Evolutionary conservation across 139 green algal genomes (phyloP).

Genomic region (Pseudopediastrum boryanum): DNA sequence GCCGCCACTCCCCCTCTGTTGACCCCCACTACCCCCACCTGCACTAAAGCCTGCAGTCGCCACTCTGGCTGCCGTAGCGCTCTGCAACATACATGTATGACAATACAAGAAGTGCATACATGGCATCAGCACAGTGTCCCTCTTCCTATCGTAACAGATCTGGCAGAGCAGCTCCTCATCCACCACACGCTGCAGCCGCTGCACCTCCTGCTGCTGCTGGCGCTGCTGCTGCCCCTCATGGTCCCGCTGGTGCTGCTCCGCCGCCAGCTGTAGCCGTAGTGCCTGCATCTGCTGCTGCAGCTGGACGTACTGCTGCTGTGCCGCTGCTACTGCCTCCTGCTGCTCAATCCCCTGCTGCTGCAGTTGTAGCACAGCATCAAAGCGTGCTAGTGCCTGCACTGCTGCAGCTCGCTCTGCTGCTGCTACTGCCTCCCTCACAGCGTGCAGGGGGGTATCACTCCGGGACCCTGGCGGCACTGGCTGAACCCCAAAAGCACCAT

Average conservation of each 20-base stretch:
- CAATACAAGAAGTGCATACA: slow-evolving; percentile 40
- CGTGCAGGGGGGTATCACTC: neutral
- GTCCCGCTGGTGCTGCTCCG: slow-evolving; percentile 5
- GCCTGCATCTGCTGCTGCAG: slow-evolving; percentile 2
- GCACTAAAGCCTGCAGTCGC: neutral
- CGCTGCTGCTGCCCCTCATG: neutral
- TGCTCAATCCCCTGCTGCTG: neutral
- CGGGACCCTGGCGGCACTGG: too few species aligned
- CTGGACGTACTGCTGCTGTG: slow-evolving; percentile 8
- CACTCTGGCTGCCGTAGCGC: neutral
- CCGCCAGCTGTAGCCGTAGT: neutral
- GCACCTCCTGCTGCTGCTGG: slow-evolving; percentile 15
- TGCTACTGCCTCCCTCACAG: neutral
- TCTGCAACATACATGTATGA: slow-evolving; percentile 7
- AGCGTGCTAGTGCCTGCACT: too few species aligned
- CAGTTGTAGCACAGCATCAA: neutral
- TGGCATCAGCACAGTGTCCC: slow-evolving; percentile 35
- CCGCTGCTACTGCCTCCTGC: neutral
- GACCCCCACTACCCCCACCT: neutral
- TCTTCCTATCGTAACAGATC: slow-evolving; percentile 31
- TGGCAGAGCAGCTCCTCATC: slow-evolving; percentile 17
- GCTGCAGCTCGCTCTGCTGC: neutral
- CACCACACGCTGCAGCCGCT: slow-evolving; percentile 3
- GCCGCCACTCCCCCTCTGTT: neutral
- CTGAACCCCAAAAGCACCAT: too few species aligned